Evolutionary conservation across 495 filamentous ascomycete genomes (phyloP).

Genomic region (Annulohypoxylon bovei): DNA sequence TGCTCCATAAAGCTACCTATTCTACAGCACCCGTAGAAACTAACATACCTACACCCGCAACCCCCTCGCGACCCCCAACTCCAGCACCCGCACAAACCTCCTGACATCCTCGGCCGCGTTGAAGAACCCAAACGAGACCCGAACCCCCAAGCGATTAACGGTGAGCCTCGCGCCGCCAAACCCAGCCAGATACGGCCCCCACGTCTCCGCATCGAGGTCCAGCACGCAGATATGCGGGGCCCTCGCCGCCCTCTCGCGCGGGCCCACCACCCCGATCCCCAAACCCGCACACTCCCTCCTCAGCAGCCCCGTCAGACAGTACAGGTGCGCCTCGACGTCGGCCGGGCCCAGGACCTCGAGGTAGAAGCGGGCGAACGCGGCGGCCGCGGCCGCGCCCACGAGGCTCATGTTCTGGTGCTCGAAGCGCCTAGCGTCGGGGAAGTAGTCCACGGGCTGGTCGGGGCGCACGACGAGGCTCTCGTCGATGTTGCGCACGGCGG

Average conservation of each 20-base stretch:
- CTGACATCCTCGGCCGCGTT: conserved; percentile 32
- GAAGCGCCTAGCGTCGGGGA: conserved; percentile 32
- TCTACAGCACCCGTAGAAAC: too few species aligned
- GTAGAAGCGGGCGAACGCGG: conserved; percentile 33
- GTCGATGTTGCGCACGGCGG: conserved; percentile 10
- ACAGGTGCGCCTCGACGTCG: conserved; percentile 39
- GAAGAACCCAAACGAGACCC: conserved; percentile 42
- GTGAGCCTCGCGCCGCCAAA: conserved; percentile 14
- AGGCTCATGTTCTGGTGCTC: conserved; percentile 41
- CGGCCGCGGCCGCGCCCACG: conserved; percentile 28
- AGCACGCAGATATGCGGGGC: conserved; percentile 42
- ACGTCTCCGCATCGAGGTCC: conserved; percentile 17
- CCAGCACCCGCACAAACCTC: conserved; percentile 26
- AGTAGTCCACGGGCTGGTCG: conserved; percentile 14
- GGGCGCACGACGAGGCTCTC: conserved; percentile 11
- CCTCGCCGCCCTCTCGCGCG: conserved; percentile 3
- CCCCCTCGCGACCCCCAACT: conserved; percentile 11
- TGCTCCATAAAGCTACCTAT: too few species aligned
- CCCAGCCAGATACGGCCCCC: conserved; percentile 20
- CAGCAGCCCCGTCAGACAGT: conserved; percentile 17
- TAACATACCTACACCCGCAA: too few species aligned
- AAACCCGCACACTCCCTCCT: conserved; percentile 19
- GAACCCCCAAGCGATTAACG: conserved; percentile 31
- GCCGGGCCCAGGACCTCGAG: conserved; percentile 25
- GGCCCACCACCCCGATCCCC: conserved; percentile 24